Evolutionary conservation across 768 basidiomycete genomes (phyloP).

Genomic region (Suillus clintonianus): DNA sequence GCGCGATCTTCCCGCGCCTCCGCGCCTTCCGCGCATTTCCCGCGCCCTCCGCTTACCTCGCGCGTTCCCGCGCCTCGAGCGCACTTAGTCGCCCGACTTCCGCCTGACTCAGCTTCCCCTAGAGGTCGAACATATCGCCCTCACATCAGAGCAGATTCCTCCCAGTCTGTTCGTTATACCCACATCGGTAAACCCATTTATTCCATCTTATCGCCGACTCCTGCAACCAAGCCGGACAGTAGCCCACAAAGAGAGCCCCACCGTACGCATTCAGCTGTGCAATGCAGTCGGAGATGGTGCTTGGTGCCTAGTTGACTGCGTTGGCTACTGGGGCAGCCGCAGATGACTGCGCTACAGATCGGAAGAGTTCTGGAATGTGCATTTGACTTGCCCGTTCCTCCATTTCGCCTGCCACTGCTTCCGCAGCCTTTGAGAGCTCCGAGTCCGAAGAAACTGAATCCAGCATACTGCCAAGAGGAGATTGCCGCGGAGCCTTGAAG

Average conservation of each 20-base stretch:
- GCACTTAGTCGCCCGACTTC: too few relatives aligned
- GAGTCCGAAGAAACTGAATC: constrained; percentile 64
- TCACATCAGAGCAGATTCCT: too few relatives aligned
- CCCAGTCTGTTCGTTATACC: too few relatives aligned
- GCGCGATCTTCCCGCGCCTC: too few relatives aligned
- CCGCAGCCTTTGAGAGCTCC: constrained; percentile 51
- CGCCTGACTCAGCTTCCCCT: too few relatives aligned
- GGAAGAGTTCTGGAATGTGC: constrained; percentile 53
- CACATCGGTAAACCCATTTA: constrained; percentile 65
- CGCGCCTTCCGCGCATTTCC: too few relatives aligned
- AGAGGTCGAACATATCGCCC: too few relatives aligned
- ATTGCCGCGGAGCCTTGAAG: constrained; percentile 42
- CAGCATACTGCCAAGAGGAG: constrained; percentile 55
- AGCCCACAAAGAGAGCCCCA: constrained; percentile 11
- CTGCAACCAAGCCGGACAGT: constrained; percentile 34
- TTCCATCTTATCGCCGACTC: constrained; percentile 25
- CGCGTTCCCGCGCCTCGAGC: too few relatives aligned
- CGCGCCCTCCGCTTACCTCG: too few relatives aligned
- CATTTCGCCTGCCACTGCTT: constrained; percentile 43
- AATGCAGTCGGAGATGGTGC: constrained; percentile 4
- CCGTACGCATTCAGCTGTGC: constrained; percentile 4
- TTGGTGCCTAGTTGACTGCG: not conserved
- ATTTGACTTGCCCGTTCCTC: constrained; percentile 17
- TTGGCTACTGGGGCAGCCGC: not conserved
- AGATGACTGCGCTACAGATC: constrained; percentile 35